Evolutionary conservation across 2,329 filamentous ascomycete genomes (phyloP), one percentile per base, ranked within the genome.

Genomic region (Clarireedia homoeocarpa): DNA sequence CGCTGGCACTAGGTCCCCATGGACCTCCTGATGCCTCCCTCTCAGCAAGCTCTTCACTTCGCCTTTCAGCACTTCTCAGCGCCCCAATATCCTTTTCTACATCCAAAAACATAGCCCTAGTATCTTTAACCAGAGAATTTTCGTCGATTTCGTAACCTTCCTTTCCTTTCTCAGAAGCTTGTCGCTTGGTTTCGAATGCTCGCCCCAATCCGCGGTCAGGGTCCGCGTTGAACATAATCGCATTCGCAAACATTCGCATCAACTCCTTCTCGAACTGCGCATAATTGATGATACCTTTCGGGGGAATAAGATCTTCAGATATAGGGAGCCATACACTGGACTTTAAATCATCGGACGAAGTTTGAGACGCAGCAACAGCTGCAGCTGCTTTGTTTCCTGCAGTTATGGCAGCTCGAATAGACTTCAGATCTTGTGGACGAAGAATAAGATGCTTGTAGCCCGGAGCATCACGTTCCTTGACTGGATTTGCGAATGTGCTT

Each of bases 211-310:
- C 86, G 26, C 85, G 81, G 62, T 88, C 77, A 0, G 86, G 84
- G 60, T 95, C 89, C 0, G 88, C 85, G 65, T 97, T 97, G 76
- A 96, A 99, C 94, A 99, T 97, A 71, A 96, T 88, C 17, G 94
- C 92, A 67, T 97, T 97, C 63, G 91, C 90, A 70, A 97, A 96
- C 89, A 97, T 96, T 65, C 95, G 88, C 65, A 95, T 89, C 10
- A 97, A 76, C 70, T 97, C 92, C 62, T 91, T 89, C 71, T 97
- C 92, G 15, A 97, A 78, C 70, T 97, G 94, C 1, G 87, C 84
- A 51, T 88, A 91, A 71, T 97, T 97, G 71, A 97, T 89, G 65
- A 97, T 96, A 20, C 85, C 89, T 64, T 85, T 89, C 0, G 94
- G 92, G 2, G 92, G 89, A 2, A 92, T 78, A 26, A 96, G 76